Evolutionary conservation across 169 alveolate species (phyloP).

Genomic region (Sarcocystis neurona): DNA sequence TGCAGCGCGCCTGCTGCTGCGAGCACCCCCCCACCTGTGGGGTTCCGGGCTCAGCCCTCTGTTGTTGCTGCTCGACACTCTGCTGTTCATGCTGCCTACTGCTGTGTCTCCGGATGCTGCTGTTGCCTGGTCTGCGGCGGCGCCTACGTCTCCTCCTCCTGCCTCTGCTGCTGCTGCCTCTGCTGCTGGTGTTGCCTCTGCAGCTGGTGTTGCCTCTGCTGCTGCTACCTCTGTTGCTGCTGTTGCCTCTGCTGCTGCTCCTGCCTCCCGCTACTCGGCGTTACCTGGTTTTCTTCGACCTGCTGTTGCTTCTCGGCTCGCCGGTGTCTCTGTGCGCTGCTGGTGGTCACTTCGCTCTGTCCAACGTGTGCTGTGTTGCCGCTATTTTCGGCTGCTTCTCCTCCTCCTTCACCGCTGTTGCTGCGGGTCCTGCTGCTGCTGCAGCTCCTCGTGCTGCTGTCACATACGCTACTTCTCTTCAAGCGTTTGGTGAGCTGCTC

Average conservation of each 20-base stretch:
- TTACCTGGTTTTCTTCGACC: slow-evolving; percentile 5
- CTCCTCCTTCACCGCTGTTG: neutral
- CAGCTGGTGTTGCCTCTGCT: neutral
- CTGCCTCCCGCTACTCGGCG: neutral
- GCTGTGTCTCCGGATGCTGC: too few species aligned
- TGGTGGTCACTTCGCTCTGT: too few species aligned
- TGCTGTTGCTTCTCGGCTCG: slow-evolving; percentile 32
- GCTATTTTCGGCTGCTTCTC: neutral
- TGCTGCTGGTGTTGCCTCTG: neutral
- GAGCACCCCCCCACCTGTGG: too few species aligned
- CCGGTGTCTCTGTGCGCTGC: too few species aligned
- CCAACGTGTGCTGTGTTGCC: too few species aligned
- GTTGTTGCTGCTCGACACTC: too few species aligned
- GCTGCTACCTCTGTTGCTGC: slow-evolving; percentile 17
- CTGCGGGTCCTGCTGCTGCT: slow-evolving; percentile 28
- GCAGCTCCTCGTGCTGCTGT: slow-evolving; percentile 14
- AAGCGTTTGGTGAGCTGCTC: neutral
- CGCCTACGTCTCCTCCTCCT: too few species aligned
- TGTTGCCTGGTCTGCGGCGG: too few species aligned
- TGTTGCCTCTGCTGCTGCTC: neutral
- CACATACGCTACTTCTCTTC: neutral
- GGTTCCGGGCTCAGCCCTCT: too few species aligned
- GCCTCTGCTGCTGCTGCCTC: neutral
- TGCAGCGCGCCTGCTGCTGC: too few species aligned
- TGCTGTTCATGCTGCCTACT: too few species aligned